A percentile compares a stretch with the other conserved stretches of the same genome.
These are phyloP conservation scores for sunflower (Helianthus annuus) DNA, from an alignment of 129 eudicot species.

Conservation along the genomic window DNA sequence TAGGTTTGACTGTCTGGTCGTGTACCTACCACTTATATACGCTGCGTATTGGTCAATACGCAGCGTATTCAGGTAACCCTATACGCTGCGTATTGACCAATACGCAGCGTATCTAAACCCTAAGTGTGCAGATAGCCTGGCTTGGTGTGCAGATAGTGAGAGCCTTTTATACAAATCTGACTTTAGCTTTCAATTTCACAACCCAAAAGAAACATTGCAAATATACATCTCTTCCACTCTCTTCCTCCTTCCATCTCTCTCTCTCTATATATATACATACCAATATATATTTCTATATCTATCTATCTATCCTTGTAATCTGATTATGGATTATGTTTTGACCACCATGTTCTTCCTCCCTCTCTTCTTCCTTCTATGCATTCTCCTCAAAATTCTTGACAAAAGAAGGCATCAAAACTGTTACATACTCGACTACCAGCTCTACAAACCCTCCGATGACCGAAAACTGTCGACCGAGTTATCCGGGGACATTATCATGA, in stretches of 20 bases:
- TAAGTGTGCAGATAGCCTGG: no score
- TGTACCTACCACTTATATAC: no score
- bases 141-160: no score
- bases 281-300: not conserved
- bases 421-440: conserved; percentile 50
- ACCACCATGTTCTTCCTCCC: conserved; percentile 32
- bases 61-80: no score
- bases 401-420: conserved; percentile 44
- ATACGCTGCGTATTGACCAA: no score
- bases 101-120: no score
- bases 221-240: conserved; percentile 15
- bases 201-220: conserved; percentile 15
- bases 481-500: conserved; percentile 41
- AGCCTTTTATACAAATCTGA: conserved; percentile 25
- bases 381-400: conserved; percentile 27
- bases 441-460: conserved; percentile 51
- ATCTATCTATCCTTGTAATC: conserved; percentile 12
- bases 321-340: conserved; percentile 37
- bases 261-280: not conserved
- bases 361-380: conserved; percentile 34
- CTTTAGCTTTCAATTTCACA: conserved; percentile 35
- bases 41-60: no score
- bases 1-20: no score
- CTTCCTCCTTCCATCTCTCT: not conserved
- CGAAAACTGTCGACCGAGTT: conserved; percentile 42